phyloP scores from a whole-genome alignment of 2,329 filamentous ascomycete species.

The Pestalotiopsis sp. region DNA sequence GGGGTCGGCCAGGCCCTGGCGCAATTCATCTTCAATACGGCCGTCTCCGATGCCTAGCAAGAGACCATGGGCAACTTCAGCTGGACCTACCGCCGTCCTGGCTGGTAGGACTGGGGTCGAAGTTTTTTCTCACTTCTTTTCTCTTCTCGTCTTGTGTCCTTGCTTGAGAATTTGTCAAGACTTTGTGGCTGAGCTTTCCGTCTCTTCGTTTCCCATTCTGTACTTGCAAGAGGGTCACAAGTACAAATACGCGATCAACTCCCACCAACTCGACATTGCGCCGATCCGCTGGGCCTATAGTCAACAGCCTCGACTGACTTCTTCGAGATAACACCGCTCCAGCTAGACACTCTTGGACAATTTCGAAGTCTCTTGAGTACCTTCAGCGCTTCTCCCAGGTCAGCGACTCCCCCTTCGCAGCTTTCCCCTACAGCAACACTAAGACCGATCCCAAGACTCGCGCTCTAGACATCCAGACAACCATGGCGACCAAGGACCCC shows the following conservation, averaged over 20 bases:
- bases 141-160: not conserved
- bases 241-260: not conserved
- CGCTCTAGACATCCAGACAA: not conserved
- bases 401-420: not conserved
- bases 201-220: not conserved
- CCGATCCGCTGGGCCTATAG: not conserved
- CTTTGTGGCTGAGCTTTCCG: not conserved
- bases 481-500: conserved; percentile 54
- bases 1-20: not conserved
- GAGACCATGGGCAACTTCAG: not conserved
- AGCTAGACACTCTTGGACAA: not conserved
- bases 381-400: not conserved
- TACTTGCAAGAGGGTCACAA: not conserved
- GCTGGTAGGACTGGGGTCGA: conserved; percentile 1
- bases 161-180: not conserved
- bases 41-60: conserved; percentile 3
- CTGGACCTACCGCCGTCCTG: conserved; percentile 5
- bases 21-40: conserved; percentile 1
- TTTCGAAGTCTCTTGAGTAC: not conserved
- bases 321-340: not conserved
- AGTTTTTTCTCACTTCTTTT: not conserved
- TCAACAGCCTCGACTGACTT: not conserved
- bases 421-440: not conserved
- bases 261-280: not conserved
- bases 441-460: not conserved